A percentile compares a stretch with the other conserved stretches of the same genome.
Conservation (phyloP, 495 filamentous ascomycete genomes). For the Talaromyces wortmannii region DNA sequence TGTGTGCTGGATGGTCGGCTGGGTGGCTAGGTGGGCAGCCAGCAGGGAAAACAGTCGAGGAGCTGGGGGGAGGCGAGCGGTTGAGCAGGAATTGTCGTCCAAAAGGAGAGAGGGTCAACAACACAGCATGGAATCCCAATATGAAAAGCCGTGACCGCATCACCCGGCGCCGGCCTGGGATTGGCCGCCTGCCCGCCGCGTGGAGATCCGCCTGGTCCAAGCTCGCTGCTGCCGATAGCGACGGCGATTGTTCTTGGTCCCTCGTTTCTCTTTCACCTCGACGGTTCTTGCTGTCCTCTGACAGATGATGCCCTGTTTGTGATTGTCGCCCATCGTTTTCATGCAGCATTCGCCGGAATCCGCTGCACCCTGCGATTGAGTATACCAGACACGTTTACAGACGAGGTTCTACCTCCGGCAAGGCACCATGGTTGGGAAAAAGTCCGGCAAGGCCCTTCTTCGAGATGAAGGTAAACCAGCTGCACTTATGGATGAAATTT, state of each 20-base stretch:
- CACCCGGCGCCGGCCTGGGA: not conserved
- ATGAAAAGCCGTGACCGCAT: conserved; percentile 2
- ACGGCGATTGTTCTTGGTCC: too few species aligned
- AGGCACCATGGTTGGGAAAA: conserved; percentile 54
- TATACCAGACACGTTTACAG: too few species aligned
- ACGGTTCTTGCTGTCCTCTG: not conserved
- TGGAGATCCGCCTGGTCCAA: conserved; percentile 15
- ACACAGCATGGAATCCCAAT: not conserved
- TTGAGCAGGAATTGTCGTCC: not conserved
- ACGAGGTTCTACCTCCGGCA: not conserved
- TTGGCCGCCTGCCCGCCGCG: not conserved
- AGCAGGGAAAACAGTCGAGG: not conserved
- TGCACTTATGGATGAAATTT: not conserved
- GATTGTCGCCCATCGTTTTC: not conserved
- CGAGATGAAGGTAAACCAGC: conserved; percentile 51
- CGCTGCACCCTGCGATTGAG: not conserved
- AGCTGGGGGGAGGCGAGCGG: not conserved
- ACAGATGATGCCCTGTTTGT: not conserved
- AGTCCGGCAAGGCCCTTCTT: conserved; percentile 55
- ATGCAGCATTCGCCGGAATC: too few species aligned
- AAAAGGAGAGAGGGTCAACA: not conserved
- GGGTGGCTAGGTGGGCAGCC: not conserved
- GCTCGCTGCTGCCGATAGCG: conserved; percentile 4
- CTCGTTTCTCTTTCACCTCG: too few species aligned
- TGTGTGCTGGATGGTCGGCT: not conserved